A percentile compares a stretch with the other conserved stretches of the same genome.
Evolutionary conservation across 176 grass and related monocot species (phyloP).

Genomic region (Typha latifolia): DNA sequence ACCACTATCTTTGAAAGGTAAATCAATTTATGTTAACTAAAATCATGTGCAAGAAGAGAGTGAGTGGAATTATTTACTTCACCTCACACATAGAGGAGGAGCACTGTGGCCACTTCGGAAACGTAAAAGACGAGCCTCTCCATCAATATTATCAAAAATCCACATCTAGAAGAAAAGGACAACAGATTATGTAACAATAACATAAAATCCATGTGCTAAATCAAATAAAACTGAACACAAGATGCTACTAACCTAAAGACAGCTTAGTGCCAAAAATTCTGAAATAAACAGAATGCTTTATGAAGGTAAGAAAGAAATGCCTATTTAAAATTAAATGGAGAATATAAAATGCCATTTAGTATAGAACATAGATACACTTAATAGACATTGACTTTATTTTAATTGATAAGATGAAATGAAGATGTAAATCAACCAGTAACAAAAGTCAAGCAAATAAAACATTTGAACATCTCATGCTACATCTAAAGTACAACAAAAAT

Average conservation of each 20-base stretch:
- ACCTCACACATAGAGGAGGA: slow-evolving; percentile 88
- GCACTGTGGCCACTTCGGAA: slow-evolving; percentile 98
- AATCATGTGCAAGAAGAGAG: background rate
- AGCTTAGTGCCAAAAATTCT: too few species aligned
- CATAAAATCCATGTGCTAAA: background rate
- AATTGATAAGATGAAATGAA: too few species aligned
- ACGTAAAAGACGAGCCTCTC: slow-evolving; percentile 79
- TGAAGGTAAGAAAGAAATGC: too few species aligned
- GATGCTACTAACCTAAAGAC: background rate
- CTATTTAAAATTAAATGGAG: too few species aligned
- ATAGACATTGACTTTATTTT: too few species aligned
- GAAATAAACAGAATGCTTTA: too few species aligned
- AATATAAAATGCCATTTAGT: too few species aligned
- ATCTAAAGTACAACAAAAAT: too few species aligned
- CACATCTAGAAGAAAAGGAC: slow-evolving; percentile 56
- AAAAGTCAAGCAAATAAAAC: too few species aligned
- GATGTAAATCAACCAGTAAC: too few species aligned
- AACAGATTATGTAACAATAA: slow-evolving; percentile 15
- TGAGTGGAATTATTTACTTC: slow-evolving; percentile 35
- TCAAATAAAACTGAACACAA: slow-evolving; percentile 11
- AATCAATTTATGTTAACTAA: background rate
- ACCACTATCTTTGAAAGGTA: background rate
- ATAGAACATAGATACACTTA: too few species aligned
- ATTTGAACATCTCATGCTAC: too few species aligned
- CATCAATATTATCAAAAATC: slow-evolving; percentile 93